Evolutionary conservation across 176 grass and related monocot genomes (phyloP), one percentile per base, ranked within the genome.

Genomic region (Eleusine coracana): DNA sequence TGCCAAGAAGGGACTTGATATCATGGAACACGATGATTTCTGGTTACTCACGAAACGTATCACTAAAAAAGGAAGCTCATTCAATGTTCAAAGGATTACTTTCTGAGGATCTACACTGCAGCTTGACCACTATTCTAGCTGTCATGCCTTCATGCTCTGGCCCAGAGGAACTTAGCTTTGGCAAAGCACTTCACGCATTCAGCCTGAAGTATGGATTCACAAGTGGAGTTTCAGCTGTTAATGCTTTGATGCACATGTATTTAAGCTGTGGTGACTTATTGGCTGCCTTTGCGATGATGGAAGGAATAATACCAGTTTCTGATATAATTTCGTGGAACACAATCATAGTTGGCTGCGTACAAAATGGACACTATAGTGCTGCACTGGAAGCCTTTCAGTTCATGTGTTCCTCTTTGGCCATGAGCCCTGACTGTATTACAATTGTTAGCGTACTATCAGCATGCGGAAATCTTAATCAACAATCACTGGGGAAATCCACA

Each of bases 251-350:
- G 87, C 89, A 88, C 50, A 93, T 98, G 91, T 95, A 98, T 75
- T 87, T 90, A 70, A 85, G 78, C 55, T 93, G 85, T 17, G 85
- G 73, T 27, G 80, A 92, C 63, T 45, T 77, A 74, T 46, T 51
- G 31, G 69, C 81, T 75, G 70, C 92, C 60, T 84, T 89, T 23
- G 28, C 39, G 2, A 76, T 93, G 1, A 85, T 93, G 16, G 40
- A 88, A 74, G 83, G 49, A 55, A 71, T 88, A 78, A 52, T 89
- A 10, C 39, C 65, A 0, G 13, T 88, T 16, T 92, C 90, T 16
- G 96, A 98, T 88, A 74, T 90, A 34, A 39, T 98, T 83, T 93
- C 92, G 41, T 95, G 96, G 96, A 98, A 98, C 69, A 95, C 92
- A 20, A 72, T 88, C 72, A 93, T 98, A 67, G 85, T 86, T 28